phyloP scores from a whole-genome alignment of 805 yeast species.

The Saccharomycopsis sp. region DNA sequence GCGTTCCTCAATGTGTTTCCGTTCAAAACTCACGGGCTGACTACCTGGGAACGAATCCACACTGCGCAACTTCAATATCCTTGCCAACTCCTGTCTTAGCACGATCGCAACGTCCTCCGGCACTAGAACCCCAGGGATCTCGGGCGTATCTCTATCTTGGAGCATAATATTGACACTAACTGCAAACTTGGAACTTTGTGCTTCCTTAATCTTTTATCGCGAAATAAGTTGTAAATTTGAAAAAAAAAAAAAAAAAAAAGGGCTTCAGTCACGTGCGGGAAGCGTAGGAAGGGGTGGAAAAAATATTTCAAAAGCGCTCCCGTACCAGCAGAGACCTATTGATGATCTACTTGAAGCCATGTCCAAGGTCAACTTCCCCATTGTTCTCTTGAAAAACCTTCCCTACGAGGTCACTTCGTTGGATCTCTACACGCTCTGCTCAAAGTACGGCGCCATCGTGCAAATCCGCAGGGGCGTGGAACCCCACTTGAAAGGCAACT shows the following conservation, averaged over 20 bases:
- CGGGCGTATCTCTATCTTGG: constrained; percentile 52
- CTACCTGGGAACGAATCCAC: constrained; percentile 70
- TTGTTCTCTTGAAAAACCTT: constrained; percentile 33
- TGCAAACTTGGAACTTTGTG: not conserved
- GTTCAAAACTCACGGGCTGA: constrained; percentile 87
- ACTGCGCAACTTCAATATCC: constrained; percentile 47
- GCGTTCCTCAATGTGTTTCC: constrained; percentile 56
- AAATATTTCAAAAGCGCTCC: too few species aligned
- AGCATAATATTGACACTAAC: constrained; percentile 16
- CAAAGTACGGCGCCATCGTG: constrained; percentile 30
- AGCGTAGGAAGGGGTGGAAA: too few species aligned
- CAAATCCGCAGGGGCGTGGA: constrained; percentile 28
- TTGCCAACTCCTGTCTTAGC: constrained; percentile 58
- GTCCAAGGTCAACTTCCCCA: constrained; percentile 21
- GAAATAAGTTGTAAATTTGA: too few species aligned
- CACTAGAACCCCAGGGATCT: constrained; percentile 75
- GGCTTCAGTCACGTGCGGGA: constrained; percentile 67
- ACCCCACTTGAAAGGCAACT: constrained; percentile 27
- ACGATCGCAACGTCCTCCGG: constrained; percentile 63
- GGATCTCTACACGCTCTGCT: constrained; percentile 29
- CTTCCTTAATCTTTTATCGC: too few species aligned
- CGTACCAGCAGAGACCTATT: too few species aligned
- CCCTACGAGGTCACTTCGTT: constrained; percentile 30
- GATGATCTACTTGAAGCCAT: too few species aligned
- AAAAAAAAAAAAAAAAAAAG: constrained; percentile 16